A percentile compares a stretch with the other conserved stretches of the same genome.
Evolutionary conservation across 2,329 filamentous ascomycete genomes (phyloP).

Genomic region (Rasamsonia emersonii): DNA sequence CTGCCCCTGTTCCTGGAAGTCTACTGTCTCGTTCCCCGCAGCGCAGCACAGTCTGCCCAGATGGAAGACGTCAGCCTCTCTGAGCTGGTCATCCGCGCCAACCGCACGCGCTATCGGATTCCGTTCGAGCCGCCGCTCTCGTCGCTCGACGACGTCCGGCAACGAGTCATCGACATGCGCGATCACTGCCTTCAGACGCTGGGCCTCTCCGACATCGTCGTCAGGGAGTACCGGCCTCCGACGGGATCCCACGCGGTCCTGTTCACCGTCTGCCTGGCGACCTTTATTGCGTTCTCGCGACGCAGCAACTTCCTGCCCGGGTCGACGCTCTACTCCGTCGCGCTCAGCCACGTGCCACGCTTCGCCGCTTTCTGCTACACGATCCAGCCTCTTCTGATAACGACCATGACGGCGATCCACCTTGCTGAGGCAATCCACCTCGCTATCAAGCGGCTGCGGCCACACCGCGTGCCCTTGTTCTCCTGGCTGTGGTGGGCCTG

Average conservation of each 20-base stretch:
- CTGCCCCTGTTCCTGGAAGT: conserved; percentile 70
- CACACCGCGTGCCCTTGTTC: conserved; percentile 43
- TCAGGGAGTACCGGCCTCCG: conserved; percentile 46
- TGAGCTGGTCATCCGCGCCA: conserved; percentile 51
- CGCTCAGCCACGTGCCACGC: conserved; percentile 47
- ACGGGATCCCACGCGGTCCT: conserved; percentile 45
- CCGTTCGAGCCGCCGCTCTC: conserved; percentile 62
- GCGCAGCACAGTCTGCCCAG: conserved; percentile 48
- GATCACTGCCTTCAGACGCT: conserved; percentile 51
- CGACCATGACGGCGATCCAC: conserved; percentile 58
- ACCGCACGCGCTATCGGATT: conserved; percentile 42
- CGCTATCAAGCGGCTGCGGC: conserved; percentile 37
- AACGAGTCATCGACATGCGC: conserved; percentile 66
- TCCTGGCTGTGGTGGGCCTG: conserved; percentile 47
- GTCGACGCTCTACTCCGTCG: conserved; percentile 40
- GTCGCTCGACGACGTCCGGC: conserved; percentile 58
- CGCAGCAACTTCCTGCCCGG: conserved; percentile 47
- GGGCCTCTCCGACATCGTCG: conserved; percentile 48
- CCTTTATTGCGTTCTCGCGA: conserved; percentile 44
- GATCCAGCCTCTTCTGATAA: conserved; percentile 51
- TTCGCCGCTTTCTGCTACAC: conserved; percentile 52
- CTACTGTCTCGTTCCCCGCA: conserved; percentile 51
- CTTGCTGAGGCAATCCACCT: conserved; percentile 49
- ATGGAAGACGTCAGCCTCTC: conserved; percentile 59
- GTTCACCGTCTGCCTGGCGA: conserved; percentile 48